Base-by-base conservation (phyloP, 2,329 filamentous ascomycete genomes). In the Epicoccum sorghinum region DNA sequence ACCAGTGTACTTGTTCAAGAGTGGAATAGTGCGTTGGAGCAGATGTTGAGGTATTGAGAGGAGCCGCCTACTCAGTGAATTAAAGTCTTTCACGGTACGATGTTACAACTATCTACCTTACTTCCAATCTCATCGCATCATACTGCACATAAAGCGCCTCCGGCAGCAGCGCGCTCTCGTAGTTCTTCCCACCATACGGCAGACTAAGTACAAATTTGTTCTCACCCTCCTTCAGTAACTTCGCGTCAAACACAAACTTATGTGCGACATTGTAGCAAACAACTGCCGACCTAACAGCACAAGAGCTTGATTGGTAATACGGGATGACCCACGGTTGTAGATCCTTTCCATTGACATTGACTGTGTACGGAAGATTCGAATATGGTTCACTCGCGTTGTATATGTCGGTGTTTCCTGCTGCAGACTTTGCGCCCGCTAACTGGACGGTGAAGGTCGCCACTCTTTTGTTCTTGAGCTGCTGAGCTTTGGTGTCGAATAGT, bases 391-490 rank as follows among this genome's bases (percentile, higher is more conserved):
- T 78, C 2, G 80, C 74, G 58, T 85, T 85, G 60, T 74, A 85
- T 1, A 81, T 74, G 65, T 87, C 84, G 1, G 83, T 86, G 62
- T 88, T 88, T 1, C 85, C 85, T 0, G 81, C 78, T 3, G 83
- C 83, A 0, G 82, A 83, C 73, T 87, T 87, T 2, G 81, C 84
- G 5, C 81, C 85, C 0, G 85, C 85, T 1, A 88, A 77, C 65
- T 88, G 85, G 1, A 88, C 79, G 0, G 85, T 87, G 30, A 88
- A 80, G 0, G 82, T 86, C 0, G 83, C 84, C 55, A 75, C 79
- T 14, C 44, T 59, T 40, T 56, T 60, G 23, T 71, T 68, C 7
- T 69, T 62, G 2, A 85, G 63, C 48, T 82, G 71, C 0, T 71
- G 64, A 4, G 47, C 48, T 18, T 47, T 57, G 4, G 48, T 18